Conservation (phyloP, 208 protist species). For the Zelonia costaricensis region DNA sequence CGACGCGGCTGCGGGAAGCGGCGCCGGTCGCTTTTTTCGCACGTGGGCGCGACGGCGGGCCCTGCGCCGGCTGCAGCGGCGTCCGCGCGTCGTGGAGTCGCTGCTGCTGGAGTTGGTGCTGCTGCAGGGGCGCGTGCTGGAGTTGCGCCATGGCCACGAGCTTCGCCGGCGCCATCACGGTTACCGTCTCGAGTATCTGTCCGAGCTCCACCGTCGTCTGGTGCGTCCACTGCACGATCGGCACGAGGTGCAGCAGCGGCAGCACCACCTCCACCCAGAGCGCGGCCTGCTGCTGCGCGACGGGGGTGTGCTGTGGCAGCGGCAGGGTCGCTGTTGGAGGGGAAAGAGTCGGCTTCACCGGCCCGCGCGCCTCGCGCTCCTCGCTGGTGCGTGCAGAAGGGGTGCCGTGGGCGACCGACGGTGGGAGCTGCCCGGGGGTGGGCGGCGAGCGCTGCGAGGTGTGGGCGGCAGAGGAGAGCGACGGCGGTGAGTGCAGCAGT, state of each 20-base stretch:
- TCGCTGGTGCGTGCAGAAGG: no score
- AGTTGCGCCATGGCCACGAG: constrained; percentile 16
- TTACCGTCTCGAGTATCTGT: constrained; percentile 21
- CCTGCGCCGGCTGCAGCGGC: no score
- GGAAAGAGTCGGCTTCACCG: constrained; percentile 4
- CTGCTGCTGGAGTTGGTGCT: not conserved
- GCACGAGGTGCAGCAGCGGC: constrained; percentile 42
- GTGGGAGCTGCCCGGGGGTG: not conserved
- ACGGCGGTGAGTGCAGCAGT: not conserved
- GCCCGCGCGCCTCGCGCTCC: not conserved
- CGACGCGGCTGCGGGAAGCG: no score
- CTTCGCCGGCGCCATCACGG: constrained; percentile 9
- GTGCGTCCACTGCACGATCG: constrained; percentile 33
- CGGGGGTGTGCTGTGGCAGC: not conserved
- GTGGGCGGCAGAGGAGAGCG: not conserved
- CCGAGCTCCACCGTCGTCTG: constrained; percentile 29
- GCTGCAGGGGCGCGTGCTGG: constrained; percentile 22
- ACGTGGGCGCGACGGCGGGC: no score
- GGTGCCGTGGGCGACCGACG: no score
- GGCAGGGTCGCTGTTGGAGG: not conserved
- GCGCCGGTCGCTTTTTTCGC: no score
- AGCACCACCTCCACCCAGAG: constrained; percentile 26
- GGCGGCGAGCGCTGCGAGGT: not conserved
- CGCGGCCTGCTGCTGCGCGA: constrained; percentile 11
- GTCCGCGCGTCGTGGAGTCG: not conserved